Evolutionary conservation across 495 filamentous ascomycete genomes (phyloP).

Genomic region (Mytilinidion resinicola): DNA sequence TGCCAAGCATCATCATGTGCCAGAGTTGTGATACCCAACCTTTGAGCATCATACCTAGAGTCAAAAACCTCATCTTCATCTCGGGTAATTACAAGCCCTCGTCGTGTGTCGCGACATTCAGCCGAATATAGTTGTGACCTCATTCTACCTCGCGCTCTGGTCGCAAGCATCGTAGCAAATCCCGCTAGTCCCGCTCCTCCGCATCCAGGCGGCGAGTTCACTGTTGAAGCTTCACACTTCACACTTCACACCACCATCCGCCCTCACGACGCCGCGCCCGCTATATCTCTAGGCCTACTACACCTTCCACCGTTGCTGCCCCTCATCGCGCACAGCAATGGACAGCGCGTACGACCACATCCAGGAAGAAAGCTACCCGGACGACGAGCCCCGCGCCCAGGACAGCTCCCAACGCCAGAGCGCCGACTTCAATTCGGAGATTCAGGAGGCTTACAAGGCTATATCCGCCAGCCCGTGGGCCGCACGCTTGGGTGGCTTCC

Average conservation of each 20-base stretch:
- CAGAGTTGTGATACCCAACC: no score
- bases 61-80: no score
- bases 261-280: background rate
- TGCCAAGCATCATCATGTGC: no score
- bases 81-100: no score
- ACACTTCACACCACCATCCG: background rate
- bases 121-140: background rate
- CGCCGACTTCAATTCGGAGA: slow-evolving; percentile 68
- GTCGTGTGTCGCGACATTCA: no score
- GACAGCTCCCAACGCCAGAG: slow-evolving; percentile 43
- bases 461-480: slow-evolving; percentile 91
- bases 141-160: background rate
- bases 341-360: slow-evolving; percentile 98
- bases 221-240: background rate
- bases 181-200: slow-evolving; percentile 2
- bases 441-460: slow-evolving; percentile 92
- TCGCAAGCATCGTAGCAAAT: no score
- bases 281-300: background rate
- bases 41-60: no score
- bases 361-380: slow-evolving; percentile 69
- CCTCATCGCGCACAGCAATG: slow-evolving; percentile 48
- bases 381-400: slow-evolving; percentile 44
- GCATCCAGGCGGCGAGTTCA: background rate
- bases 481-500: slow-evolving; percentile 75
- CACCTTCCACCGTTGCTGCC: background rate